Evolutionary conservation across 2,329 filamentous ascomycete genomes (phyloP), one percentile per base, ranked within the genome.

Genomic region (Venturia aucupariae): DNA sequence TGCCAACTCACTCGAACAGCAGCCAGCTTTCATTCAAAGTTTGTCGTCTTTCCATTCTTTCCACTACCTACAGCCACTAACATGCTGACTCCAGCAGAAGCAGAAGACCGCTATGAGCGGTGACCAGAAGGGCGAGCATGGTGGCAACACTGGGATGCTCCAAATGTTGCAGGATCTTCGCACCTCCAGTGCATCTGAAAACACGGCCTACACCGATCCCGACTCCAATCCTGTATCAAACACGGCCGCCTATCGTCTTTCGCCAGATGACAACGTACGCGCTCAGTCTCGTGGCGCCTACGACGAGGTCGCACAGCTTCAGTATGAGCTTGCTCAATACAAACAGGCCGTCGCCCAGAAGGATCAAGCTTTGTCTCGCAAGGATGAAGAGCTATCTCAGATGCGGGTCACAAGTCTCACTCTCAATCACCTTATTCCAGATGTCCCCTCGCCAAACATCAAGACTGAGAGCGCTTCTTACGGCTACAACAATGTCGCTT

Each of bases 311-410:
- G 27, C 51, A n/a, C 51, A 57, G 51, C 51, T 57, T 35, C 76
- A 77, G 39, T 83, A 85, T 38, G 88, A 91, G 72, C 76, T 92
- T 35, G 76, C 85, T 66, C 85, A 84, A 62, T 79, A 92, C 65
- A 90, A 89, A 77, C 76, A 86, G 62, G 85, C 92, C 75, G 82
- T 93, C 62, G 86, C 87, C 54, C 81, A 86, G 67, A 88, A 89
- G 42, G 85, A 89, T 66, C 86, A 81, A 72, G 84, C 87, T 70
- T 89, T 92, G 70, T 83, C 82, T 57, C 86, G 84, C 65, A 85
- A 92, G 72, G 87, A 89, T 65, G 82, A 89, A 63, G 87, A 91
- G 76, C 80, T 90, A 66, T 81, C 85, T 46, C 84, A 89, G 67
- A 85, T 81, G 30, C 85, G 85, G 38, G 81, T 85, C 64, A 78